Evolutionary conservation across 1,139 yeast genomes (phyloP).

Genomic region (Diutina pseudorugosa): DNA sequence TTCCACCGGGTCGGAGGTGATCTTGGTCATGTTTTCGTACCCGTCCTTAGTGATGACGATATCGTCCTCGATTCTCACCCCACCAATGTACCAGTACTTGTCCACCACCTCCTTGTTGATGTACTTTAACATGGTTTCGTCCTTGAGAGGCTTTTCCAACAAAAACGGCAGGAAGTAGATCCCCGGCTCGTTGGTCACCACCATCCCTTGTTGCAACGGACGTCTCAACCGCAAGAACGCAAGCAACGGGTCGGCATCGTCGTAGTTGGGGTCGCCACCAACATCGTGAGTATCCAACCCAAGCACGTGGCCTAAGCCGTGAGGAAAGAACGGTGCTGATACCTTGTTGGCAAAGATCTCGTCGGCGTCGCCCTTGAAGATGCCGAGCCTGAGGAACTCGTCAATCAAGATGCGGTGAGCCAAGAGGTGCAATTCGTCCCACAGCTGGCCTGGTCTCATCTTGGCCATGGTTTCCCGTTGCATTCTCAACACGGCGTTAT

Average conservation of each 20-base stretch:
- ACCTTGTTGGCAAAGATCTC: slow-evolving; percentile 61
- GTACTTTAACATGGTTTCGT: slow-evolving; percentile 44
- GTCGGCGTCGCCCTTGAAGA: slow-evolving; percentile 52
- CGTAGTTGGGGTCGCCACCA: slow-evolving; percentile 77
- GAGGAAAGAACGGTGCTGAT: slow-evolving; percentile 80
- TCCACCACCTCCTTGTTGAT: slow-evolving; percentile 57
- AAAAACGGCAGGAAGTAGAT: slow-evolving; percentile 79
- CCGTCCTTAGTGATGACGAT: slow-evolving; percentile 68
- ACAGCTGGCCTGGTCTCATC: slow-evolving; percentile 69
- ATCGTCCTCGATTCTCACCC: slow-evolving; percentile 94
- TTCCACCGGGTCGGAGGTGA: slow-evolving; percentile 78
- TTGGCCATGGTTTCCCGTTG: slow-evolving; percentile 55
- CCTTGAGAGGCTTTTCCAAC: slow-evolving; percentile 50
- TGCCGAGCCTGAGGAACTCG: slow-evolving; percentile 61
- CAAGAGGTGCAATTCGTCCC: slow-evolving; percentile 77
- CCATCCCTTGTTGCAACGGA: slow-evolving; percentile 62
- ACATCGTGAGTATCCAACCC: slow-evolving; percentile 97
- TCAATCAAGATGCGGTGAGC: slow-evolving; percentile 72
- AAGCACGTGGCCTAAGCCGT: slow-evolving; percentile 85
- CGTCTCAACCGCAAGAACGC: slow-evolving; percentile 75
- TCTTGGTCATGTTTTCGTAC: slow-evolving; percentile 64
- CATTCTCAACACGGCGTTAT: slow-evolving; percentile 75
- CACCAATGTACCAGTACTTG: slow-evolving; percentile 81
- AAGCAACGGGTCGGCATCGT: slow-evolving; percentile 67
- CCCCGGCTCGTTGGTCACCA: slow-evolving; percentile 92